phyloP scores from a whole-genome alignment of 2,329 filamentous ascomycete genomes.

The Arachnomyces sp. region DNA sequence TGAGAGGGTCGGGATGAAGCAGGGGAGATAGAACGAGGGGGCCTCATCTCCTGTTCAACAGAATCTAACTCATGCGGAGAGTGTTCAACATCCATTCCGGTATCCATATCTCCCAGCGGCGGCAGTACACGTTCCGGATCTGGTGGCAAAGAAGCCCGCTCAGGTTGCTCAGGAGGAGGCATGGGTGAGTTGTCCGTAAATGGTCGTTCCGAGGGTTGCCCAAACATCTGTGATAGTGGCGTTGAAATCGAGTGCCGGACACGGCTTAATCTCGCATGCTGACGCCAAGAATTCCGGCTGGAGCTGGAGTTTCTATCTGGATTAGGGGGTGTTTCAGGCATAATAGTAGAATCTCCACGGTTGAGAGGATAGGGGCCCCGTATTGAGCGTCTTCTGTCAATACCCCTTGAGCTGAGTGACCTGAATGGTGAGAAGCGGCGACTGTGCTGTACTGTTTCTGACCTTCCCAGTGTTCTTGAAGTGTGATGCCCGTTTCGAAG shows the following conservation, averaged over 20 bases:
- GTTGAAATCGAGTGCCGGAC: constrained; percentile 36
- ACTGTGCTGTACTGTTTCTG: constrained; percentile 25
- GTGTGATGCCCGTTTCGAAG: constrained; percentile 36
- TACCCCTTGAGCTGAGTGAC: constrained; percentile 30
- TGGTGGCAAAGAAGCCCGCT: constrained; percentile 23
- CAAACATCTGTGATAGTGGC: constrained; percentile 38
- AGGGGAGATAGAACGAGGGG: constrained; percentile 21
- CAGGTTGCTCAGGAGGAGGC: constrained; percentile 21
- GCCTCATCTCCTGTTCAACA: constrained; percentile 30
- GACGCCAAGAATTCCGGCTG: constrained; percentile 30
- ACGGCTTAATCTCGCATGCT: constrained; percentile 32
- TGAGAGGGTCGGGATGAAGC: constrained; percentile 20
- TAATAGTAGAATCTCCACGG: constrained; percentile 25
- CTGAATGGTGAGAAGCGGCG: constrained; percentile 34
- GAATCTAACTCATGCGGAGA: constrained; percentile 34
- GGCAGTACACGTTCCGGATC: constrained; percentile 27
- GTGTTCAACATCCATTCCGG: constrained; percentile 33
- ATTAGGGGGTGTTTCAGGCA: constrained; percentile 23
- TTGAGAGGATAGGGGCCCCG: constrained; percentile 33
- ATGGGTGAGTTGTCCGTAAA: constrained; percentile 17
- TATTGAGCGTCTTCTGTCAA: constrained; percentile 31
- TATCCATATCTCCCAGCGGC: constrained; percentile 31
- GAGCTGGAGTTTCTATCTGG: constrained; percentile 20
- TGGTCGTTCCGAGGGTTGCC: constrained; percentile 23
- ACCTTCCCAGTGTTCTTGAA: constrained; percentile 28